Percentiles rank a stretch among this genome's conserved stretches.
Evolutionary conservation across 768 basidiomycete genomes (phyloP).

Genomic region (Suillus variegatus): DNA sequence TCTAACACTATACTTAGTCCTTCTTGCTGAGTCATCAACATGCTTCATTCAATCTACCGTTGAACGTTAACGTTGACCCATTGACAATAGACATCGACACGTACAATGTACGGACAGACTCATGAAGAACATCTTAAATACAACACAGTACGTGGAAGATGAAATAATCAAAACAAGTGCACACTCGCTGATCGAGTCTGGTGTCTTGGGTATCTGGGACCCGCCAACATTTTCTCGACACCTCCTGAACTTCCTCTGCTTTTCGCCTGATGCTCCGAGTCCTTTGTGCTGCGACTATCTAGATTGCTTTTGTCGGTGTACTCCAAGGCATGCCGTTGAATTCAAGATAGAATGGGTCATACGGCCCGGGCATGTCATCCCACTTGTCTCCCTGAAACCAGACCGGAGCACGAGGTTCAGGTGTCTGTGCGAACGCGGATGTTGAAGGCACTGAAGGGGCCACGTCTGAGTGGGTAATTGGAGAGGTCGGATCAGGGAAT

Average conservation of each 20-base stretch:
- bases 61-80: too few relatives aligned
- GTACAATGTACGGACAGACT: neutral
- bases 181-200: neutral
- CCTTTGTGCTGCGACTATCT: neutral
- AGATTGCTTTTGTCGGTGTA: neutral
- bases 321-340: slow-evolving; percentile 9
- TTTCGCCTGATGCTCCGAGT: neutral
- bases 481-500: slow-evolving; percentile 24
- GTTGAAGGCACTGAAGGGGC: neutral
- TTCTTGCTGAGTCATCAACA: slow-evolving; percentile 5
- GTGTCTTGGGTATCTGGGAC: neutral
- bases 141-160: neutral
- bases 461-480: neutral
- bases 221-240: neutral
- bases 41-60: neutral
- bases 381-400: neutral
- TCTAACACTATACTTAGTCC: neutral
- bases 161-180: neutral
- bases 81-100: neutral
- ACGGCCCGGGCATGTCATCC: slow-evolving; percentile 7
- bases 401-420: neutral
- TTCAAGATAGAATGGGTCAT: slow-evolving; percentile 24
- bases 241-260: neutral
- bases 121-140: neutral
- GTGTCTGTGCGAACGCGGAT: neutral